Base-by-base conservation (phyloP, 495 filamentous ascomycete genomes). In the Podospora pseudocomata region DNA sequence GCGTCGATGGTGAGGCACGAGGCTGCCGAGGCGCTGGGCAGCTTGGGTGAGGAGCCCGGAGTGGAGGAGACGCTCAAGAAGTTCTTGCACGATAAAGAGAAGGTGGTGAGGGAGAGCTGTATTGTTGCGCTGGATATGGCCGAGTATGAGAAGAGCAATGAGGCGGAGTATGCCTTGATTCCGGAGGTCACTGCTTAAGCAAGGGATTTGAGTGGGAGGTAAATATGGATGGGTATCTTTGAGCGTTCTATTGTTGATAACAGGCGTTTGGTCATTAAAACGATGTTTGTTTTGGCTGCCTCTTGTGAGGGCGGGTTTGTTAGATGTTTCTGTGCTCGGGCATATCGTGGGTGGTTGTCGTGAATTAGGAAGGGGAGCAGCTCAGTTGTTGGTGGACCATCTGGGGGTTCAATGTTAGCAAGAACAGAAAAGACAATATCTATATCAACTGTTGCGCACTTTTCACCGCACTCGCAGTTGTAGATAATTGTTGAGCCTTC, bases 61-160 rank as follows among this genome's bases (percentile, higher is more conserved):
- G 96, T 98, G 28, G 93, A 97, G 74, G 89, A 91, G 64, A 90
- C 87, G 3, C 75, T 99, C 78, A 91, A 87, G 80, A 85, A 83
- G 69, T 98, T 97, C 80, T 79, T 97, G 62, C 84, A 96, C 72
- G 96, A 98, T 77, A 87, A 90, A 55, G 95, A 97, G 79, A 86
- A 91, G 72, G 93, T 99, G 3, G 95, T 99, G 49, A 86, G 93
- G 63, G 95, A 99, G 73, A 97, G 94, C 75, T 89, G 97, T 34
- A 86, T 97, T 71, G 95, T 99, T 62, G 95, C 95, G 20, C 80
- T 99, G 65, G 95, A 99, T 76, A 99, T 99, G 96, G 95, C 93
- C 2, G 93, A 96, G 76, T 97, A 90, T 75, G 95, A 99, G 85
- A 93, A 91, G 85, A 92, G 86, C 74, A 91, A 91, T 19, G 86